Evolutionary conservation across 192 early-diverging fungal genomes (phyloP), one percentile per base, ranked within the genome.

Genomic region (Coemansia sp.): DNA sequence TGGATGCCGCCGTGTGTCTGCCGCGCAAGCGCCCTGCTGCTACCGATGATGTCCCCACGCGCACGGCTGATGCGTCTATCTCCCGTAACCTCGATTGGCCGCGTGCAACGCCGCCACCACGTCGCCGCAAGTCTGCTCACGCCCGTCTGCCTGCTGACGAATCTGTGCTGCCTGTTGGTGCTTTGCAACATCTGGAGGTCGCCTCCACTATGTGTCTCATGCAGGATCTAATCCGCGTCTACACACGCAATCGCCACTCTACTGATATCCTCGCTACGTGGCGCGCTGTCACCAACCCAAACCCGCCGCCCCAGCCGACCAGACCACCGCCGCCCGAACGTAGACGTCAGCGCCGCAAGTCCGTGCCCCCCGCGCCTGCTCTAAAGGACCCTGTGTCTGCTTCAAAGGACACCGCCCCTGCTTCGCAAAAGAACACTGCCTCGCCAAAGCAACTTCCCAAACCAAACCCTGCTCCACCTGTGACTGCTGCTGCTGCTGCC

Each of bases 71-170:
- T 9, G 68, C 61, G 4, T 68, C 77, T 5, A 74, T 80, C 27
- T 61, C 65, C 2, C 77, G 71, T 47, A 71, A 74, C 55, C 62
- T 80, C 10, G 77, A 71, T 31, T 80, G 77, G 77, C 72, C 77
- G 21, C 53, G 65, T 24, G 54, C 44, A 7, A 5, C 69, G 9
- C 27, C 58, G 41, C 60, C 65, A 21, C 58, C 47, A 25, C 60
- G 58, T 21, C 71, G 77, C 32, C 60, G 77, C 22, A 80, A 80
- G 24, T 80, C 77, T 5, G 71, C 77, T 2, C 65, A 74, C 28
- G 72, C 64, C 16, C 44, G 53, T 21, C 68, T 65, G 65, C 65
- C 71, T 30, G 61, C 71, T n/a, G 77, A 80, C 61, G 77, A 80
- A 31, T 74, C 68, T 25, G 62, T 51, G 16, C 58, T 80, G 58